Percentiles rank a stretch among this genome's conserved stretches.
Evolutionary conservation across 2,329 filamentous ascomycete genomes (phyloP).

Genomic region (Penicillium sp.): DNA sequence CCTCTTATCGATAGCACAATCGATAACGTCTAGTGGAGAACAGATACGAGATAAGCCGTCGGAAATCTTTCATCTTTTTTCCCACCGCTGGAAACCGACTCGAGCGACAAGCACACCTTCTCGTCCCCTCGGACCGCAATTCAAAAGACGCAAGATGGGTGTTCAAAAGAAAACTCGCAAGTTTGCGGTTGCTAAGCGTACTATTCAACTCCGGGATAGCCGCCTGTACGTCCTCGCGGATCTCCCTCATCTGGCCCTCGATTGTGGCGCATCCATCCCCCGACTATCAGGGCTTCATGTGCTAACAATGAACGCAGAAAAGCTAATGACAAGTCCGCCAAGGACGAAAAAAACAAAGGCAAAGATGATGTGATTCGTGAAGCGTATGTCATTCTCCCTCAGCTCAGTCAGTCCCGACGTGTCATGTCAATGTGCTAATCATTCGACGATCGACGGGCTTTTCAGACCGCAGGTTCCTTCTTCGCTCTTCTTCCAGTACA

Average conservation of each 20-base stretch:
- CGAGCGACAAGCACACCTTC: not conserved
- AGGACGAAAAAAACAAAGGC: conserved; percentile 10
- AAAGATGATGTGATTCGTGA: conserved; percentile 21
- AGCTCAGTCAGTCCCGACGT: not conserved
- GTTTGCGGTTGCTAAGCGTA: conserved; percentile 75
- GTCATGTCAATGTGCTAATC: not conserved
- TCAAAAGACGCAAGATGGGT: conserved; percentile 58
- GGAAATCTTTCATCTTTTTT: conserved; percentile 3
- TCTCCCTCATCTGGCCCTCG: not conserved
- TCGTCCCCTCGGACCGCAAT: not conserved
- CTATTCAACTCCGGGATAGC: conserved; percentile 75
- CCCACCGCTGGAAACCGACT: not conserved
- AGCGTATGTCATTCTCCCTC: conserved; percentile 10
- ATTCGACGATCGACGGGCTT: not conserved
- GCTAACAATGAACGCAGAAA: conserved; percentile 8
- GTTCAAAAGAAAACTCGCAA: conserved; percentile 86
- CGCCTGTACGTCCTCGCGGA: conserved; percentile 49
- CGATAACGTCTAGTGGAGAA: not conserved
- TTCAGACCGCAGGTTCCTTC: conserved; percentile 68
- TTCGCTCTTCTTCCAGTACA: conserved; percentile 82
- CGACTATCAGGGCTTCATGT: not conserved
- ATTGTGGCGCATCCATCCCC: not conserved
- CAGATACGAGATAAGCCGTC: not conserved
- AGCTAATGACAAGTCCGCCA: conserved; percentile 14
- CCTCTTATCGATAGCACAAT: not conserved